Conservation (phyloP, 305 asterid genomes). For the Rubia peregrina region DNA sequence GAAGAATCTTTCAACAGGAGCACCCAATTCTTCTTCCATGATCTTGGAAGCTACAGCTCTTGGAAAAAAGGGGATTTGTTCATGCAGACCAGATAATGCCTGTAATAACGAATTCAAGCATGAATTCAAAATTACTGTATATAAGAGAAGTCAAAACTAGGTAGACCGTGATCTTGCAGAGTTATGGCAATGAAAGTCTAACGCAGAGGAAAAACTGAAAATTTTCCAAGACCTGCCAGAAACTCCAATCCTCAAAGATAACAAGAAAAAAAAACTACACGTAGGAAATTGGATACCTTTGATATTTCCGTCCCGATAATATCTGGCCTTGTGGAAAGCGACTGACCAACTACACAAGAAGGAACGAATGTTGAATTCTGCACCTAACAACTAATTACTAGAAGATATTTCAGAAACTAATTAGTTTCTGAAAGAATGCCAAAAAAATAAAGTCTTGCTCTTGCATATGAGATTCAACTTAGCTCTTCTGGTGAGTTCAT, state of each 20-base stretch:
- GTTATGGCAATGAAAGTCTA: background rate
- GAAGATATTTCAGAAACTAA: background rate
- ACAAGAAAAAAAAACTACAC: background rate
- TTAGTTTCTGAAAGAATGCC: background rate
- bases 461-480: background rate
- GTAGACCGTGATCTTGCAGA: background rate
- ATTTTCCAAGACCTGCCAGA: background rate
- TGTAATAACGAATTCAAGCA: conserved; percentile 49
- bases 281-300: conserved; percentile 35
- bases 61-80: conserved; percentile 87
- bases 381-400: background rate
- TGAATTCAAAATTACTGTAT: background rate
- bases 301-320: conserved; percentile 74
- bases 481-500: background rate
- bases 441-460: background rate
- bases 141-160: background rate
- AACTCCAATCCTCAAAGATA: background rate
- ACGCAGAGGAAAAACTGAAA: background rate
- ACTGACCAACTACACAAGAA: conserved; percentile 82
- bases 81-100: conserved; percentile 92
- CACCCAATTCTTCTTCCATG: conserved; percentile 82
- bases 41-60: conserved; percentile 76
- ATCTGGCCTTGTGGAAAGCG: conserved; percentile 97
- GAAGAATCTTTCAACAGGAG: conserved; percentile 52
- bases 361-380: background rate